Percentiles rank a stretch among this genome's conserved stretches.
Evolutionary conservation across 805 yeast genomes (phyloP).

Genomic region (Cyberlindnera meyerae): DNA sequence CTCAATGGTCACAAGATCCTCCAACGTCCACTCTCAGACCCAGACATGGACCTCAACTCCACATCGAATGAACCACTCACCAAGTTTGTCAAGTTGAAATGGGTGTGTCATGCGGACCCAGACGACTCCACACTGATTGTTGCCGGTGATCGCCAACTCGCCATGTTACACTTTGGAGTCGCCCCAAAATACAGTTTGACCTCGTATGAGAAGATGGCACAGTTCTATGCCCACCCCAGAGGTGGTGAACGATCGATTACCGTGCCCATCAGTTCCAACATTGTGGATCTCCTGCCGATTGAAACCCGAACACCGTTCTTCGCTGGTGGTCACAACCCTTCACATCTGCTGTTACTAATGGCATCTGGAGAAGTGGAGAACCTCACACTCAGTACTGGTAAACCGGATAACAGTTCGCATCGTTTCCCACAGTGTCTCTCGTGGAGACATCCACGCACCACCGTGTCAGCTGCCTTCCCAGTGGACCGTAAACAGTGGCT

Average conservation of each 20-base stretch:
- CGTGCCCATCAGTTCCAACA: slow-evolving; percentile 34
- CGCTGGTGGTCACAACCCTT: slow-evolving; percentile 75
- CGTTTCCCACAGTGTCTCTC: slow-evolving; percentile 78
- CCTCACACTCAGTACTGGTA: slow-evolving; percentile 53
- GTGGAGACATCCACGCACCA: slow-evolving; percentile 71
- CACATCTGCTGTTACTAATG: slow-evolving; percentile 51
- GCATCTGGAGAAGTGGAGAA: slow-evolving; percentile 64
- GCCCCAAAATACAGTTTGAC: slow-evolving; percentile 78
- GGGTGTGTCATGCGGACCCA: slow-evolving; percentile 80
- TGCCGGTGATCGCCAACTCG: slow-evolving; percentile 52
- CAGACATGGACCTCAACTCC: slow-evolving; percentile 58
- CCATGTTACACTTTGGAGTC: slow-evolving; percentile 66
- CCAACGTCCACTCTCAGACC: slow-evolving; percentile 68
- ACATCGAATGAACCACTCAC: slow-evolving; percentile 23
- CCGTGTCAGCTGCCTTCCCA: slow-evolving; percentile 48
- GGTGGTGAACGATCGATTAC: no score
- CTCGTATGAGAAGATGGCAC: slow-evolving; percentile 77
- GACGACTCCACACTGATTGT: slow-evolving; percentile 72
- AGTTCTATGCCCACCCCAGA: slow-evolving; percentile 61
- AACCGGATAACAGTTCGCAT: slow-evolving; percentile 45
- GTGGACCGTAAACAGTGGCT: slow-evolving; percentile 69
- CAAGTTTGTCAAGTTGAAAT: slow-evolving; percentile 52
- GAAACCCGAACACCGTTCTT: slow-evolving; percentile 69
- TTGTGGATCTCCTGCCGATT: slow-evolving; percentile 47
- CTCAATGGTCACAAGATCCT: slow-evolving; percentile 66